Conservation (phyloP, 106 monocot species). For the Phalaenopsis equestris region DNA sequence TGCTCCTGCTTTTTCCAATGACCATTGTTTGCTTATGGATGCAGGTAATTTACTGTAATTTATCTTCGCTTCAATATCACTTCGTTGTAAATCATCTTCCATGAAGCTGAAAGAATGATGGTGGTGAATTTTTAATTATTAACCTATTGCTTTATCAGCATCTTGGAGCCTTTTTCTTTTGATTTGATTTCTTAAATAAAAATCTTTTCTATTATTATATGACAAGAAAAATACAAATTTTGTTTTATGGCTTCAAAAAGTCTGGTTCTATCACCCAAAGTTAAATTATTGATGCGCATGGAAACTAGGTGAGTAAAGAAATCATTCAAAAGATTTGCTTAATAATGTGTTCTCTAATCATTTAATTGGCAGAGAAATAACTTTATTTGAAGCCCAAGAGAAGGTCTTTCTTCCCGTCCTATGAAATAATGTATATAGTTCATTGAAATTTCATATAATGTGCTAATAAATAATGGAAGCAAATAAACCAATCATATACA, state of each 20-base stretch:
- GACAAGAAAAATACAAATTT: neutral
- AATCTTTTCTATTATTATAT: neutral
- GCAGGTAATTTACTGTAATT: constrained; percentile 56
- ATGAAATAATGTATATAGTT: neutral
- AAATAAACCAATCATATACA: neutral
- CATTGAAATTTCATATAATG: neutral
- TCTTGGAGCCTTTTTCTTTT: neutral
- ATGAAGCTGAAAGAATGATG: neutral
- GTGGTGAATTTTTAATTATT: neutral
- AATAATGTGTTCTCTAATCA: neutral
- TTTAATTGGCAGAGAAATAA: neutral
- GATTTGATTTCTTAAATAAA: neutral
- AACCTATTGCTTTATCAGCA: too few species aligned
- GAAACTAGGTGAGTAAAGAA: neutral
- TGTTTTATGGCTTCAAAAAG: neutral
- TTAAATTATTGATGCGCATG: neutral
- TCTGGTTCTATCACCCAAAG: neutral
- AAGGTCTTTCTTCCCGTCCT: neutral
- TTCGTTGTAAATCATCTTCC: neutral
- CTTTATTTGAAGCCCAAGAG: neutral
- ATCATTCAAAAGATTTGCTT: neutral
- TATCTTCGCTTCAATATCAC: neutral
- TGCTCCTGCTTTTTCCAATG: constrained; percentile 82
- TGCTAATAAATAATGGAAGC: neutral
- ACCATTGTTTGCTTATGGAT: constrained; percentile 89